These are phyloP conservation scores for Tilletia indica DNA, from an alignment of 1,284 basidiomycete genomes.

Conservation along the genomic window DNA sequence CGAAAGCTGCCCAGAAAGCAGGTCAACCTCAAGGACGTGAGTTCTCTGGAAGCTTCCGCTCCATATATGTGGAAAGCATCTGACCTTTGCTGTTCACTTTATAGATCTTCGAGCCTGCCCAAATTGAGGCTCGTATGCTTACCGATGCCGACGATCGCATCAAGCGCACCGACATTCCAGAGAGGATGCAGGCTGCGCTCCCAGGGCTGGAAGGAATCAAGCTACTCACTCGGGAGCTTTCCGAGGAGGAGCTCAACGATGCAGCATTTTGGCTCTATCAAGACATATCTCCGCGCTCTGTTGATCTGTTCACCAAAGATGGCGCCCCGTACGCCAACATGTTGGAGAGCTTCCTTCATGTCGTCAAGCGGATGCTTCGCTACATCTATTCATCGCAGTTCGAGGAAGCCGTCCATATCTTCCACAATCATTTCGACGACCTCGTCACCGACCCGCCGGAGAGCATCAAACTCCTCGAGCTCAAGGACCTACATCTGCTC, in stretches of 20 bases:
- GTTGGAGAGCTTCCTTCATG: slow-evolving; percentile 74
- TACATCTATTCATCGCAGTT: slow-evolving; percentile 60
- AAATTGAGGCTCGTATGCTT: slow-evolving; percentile 85
- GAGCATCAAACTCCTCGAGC: slow-evolving; percentile 28
- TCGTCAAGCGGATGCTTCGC: slow-evolving; percentile 80
- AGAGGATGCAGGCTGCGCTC: slow-evolving; percentile 89
- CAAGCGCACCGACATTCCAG: slow-evolving; percentile 88
- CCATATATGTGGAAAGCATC: not conserved
- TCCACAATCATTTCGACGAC: slow-evolving; percentile 87
- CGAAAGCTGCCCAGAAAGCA: slow-evolving; percentile 32
- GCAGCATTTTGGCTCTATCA: slow-evolving; percentile 86
- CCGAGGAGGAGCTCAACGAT: slow-evolving; percentile 71
- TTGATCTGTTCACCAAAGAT: slow-evolving; percentile 65
- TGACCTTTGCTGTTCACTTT: not conserved
- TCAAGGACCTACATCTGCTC: slow-evolving; percentile 1
- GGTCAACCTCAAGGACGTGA: slow-evolving; percentile 82
- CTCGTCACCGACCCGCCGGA: slow-evolving; percentile 67
- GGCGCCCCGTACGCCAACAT: slow-evolving; percentile 68
- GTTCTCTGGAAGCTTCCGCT: slow-evolving; percentile 51
- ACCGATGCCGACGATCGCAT: slow-evolving; percentile 87
- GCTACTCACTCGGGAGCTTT: slow-evolving; percentile 65
- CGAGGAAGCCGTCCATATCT: slow-evolving; percentile 90
- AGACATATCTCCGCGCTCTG: slow-evolving; percentile 67
- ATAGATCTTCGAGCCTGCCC: slow-evolving; percentile 95
- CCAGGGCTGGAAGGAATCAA: slow-evolving; percentile 61